Conservation (phyloP, 306 rosid species). For the Acmispon strigosus region DNA sequence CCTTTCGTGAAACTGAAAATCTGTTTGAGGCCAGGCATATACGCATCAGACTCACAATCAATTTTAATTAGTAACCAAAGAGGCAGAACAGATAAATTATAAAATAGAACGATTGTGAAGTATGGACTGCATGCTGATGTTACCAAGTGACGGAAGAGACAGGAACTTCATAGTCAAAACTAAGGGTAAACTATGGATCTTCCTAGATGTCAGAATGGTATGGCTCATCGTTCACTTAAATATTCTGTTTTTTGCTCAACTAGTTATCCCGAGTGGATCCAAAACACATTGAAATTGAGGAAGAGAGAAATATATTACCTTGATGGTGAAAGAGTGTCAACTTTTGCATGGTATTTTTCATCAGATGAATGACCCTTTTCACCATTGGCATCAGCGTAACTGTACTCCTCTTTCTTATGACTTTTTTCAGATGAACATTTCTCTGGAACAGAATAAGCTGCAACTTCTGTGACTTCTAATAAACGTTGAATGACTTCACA, state of each 20-base stretch:
- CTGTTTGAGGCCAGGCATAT: conserved; percentile 34
- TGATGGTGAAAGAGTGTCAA: conserved; percentile 37
- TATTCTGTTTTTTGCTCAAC: background rate
- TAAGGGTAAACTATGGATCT: background rate
- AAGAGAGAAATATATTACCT: conserved; percentile 37
- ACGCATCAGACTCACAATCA: conserved; percentile 8
- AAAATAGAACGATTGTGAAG: background rate
- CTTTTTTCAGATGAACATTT: conserved; percentile 49
- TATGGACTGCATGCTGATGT: background rate
- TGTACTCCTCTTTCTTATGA: conserved; percentile 51
- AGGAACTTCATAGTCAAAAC: background rate
- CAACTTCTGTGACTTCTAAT: conserved; percentile 79
- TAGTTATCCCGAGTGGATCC: background rate
- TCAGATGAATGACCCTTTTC: conserved; percentile 50
- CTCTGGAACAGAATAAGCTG: conserved; percentile 50
- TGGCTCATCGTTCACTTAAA: conserved; percentile 6
- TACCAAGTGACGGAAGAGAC: conserved; percentile 3
- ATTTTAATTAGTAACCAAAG: background rate
- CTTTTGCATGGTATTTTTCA: conserved; percentile 41
- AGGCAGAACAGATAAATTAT: background rate
- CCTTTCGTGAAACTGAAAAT: conserved; percentile 58
- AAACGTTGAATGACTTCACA: conserved; percentile 93
- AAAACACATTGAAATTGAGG: background rate
- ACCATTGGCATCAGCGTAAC: conserved; percentile 37
- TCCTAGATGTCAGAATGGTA: conserved; percentile 5